These are phyloP conservation scores for Silene conica DNA, from an alignment of 148 eudicot species.

Conservation along the genomic window DNA sequence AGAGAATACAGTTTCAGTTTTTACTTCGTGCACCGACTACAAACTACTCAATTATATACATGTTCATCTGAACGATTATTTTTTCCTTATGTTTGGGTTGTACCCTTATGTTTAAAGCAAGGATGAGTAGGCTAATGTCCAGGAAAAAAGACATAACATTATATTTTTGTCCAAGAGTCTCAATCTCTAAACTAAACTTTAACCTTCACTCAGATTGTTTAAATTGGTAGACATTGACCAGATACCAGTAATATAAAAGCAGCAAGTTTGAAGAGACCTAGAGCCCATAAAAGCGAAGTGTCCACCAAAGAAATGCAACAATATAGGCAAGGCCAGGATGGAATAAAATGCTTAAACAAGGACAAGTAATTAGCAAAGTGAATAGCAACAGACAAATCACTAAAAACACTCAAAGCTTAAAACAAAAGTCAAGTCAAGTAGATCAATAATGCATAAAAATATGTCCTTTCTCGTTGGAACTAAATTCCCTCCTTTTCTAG, in stretches of 20 bases:
- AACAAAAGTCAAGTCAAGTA: conserved; percentile 10
- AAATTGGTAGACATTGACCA: not conserved
- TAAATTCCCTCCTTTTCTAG: too few species aligned
- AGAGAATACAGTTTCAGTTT: too few species aligned
- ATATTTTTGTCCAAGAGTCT: not conserved
- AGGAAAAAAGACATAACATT: too few species aligned
- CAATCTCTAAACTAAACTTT: not conserved
- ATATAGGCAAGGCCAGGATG: not conserved
- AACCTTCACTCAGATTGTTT: not conserved
- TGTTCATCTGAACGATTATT: too few species aligned
- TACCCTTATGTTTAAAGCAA: too few species aligned
- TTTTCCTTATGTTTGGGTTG: too few species aligned
- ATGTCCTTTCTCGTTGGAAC: too few species aligned
- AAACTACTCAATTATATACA: too few species aligned
- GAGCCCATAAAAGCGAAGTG: conserved; percentile 13
- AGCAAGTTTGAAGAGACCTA: not conserved
- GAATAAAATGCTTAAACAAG: not conserved
- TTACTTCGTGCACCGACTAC: too few species aligned
- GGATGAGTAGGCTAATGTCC: too few species aligned
- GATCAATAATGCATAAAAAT: not conserved
- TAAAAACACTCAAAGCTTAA: conserved; percentile 14
- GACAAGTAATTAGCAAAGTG: conserved; percentile 4
- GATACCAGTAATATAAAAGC: conserved; percentile 1
- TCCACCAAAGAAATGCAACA: not conserved
- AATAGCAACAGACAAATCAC: conserved; percentile 8